Evolutionary conservation across 441 rosid genomes (phyloP), one percentile per base, ranked within the genome.

Genomic region (Raphanus hybrid): DNA sequence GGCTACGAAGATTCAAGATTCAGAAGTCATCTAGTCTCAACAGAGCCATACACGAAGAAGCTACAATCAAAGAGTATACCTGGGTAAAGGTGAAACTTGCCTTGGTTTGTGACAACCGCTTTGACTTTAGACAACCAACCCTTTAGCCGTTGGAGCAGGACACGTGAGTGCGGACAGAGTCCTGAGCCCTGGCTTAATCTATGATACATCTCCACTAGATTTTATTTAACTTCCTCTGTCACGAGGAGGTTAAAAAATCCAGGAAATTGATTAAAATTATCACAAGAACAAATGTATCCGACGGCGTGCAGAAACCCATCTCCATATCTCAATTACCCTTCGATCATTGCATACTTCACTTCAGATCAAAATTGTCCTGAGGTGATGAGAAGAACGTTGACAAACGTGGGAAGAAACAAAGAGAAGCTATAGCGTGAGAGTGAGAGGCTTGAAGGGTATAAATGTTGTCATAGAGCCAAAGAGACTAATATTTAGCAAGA

Each of bases 131-230:
- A 39, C 74, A 67, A 67, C 55, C 74, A 67, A 67, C 55, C 85
- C 95, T 11, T 86, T 90, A 81, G 95, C 87, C 67, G 83, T 81
- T 54, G 95, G 92, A 63, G 84, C 95, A 37, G 95, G 95, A 61
- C 82, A 87, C 54, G 77, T 85, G 4, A 70, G 77, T 26, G 84
- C 92, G 8, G 80, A 81, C 59, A 78, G 76, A 64, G 90, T 81
- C 70, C 85, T 87, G 48, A 76, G 77, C 78, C 95, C 92, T 11
- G 90, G 91, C 29, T 88, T 90, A 26, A 27, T 88, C 81, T 90
- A 87, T 26, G 89, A 90, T 11, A 68, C 81, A 3, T 59, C 66
- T 14, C 86, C 90, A 3, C 77, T 52, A 57, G 91, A 90, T 75
- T 90, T 87, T 62, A 74, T 80, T 23, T 55, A 57, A 74, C 14